These are phyloP conservation scores for Nitzschia palea DNA, from an alignment of 108 stramenopile genomes.

Conservation along the genomic window DNA sequence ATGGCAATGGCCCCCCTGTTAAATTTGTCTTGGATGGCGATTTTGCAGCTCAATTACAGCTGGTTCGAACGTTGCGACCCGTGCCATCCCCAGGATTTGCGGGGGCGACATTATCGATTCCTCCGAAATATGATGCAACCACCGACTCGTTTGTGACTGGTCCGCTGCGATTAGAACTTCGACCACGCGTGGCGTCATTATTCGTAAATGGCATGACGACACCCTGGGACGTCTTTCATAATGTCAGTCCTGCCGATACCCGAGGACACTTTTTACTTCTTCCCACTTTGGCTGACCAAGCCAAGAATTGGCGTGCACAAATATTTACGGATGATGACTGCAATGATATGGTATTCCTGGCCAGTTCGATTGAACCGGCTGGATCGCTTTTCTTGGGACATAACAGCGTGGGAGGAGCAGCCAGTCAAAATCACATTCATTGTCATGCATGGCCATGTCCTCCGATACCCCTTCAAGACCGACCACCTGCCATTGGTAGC, in stretches of 20 bases:
- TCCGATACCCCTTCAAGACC: slow-evolving; percentile 25
- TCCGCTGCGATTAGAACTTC: slow-evolving; percentile 43
- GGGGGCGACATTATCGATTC: slow-evolving; percentile 25
- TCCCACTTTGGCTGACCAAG: slow-evolving; percentile 29
- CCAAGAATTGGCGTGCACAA: slow-evolving; percentile 55
- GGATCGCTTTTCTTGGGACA: slow-evolving; percentile 48
- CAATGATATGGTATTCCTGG: slow-evolving; percentile 40
- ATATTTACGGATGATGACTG: slow-evolving; percentile 38
- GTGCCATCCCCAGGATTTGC: slow-evolving; percentile 43
- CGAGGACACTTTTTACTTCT: slow-evolving; percentile 62
- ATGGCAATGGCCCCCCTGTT: slow-evolving; percentile 5
- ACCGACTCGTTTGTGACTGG: slow-evolving; percentile 58
- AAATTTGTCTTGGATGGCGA: slow-evolving; percentile 27
- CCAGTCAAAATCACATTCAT: slow-evolving; percentile 67
- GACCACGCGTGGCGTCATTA: slow-evolving; percentile 29
- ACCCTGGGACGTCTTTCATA: slow-evolving; percentile 56
- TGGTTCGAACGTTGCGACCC: slow-evolving; percentile 58
- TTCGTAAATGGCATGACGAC: slow-evolving; percentile 5
- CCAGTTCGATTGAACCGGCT: slow-evolving; percentile 41
- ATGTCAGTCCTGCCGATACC: slow-evolving; percentile 57
- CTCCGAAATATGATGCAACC: slow-evolving; percentile 50
- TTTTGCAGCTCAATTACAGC: slow-evolving; percentile 53
- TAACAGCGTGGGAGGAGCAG: slow-evolving; percentile 63
- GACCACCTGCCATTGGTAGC: neutral
- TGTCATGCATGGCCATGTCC: slow-evolving; percentile 56